phyloP scores from a whole-genome alignment of 129 eudicot species.

The Mikania micrantha region DNA sequence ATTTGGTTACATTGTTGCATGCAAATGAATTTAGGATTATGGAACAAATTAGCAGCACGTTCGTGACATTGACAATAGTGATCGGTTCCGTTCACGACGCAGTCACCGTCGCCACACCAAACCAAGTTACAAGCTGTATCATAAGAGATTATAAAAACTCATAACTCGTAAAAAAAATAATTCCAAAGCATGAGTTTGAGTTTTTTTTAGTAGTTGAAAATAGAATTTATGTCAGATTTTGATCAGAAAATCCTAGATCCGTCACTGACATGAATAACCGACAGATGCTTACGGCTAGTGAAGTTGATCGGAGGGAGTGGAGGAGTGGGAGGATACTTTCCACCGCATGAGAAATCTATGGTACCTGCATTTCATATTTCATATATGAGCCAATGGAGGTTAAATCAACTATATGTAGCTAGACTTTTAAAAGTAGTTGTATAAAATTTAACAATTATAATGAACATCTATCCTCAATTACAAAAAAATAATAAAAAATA shows the following conservation, averaged over 20 bases:
- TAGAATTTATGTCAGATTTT: no score
- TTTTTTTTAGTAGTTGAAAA: no score
- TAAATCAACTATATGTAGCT: not conserved
- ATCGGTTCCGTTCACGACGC: slow-evolving; percentile 28
- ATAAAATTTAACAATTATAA: no score
- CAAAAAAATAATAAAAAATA: no score
- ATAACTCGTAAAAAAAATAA: no score
- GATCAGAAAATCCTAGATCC: no score
- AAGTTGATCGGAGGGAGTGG: slow-evolving; percentile 26
- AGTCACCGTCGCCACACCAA: slow-evolving; percentile 48
- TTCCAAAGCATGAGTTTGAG: no score
- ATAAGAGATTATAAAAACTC: no score
- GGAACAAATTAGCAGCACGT: slow-evolving; percentile 31
- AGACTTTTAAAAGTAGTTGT: not conserved
- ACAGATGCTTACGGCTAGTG: slow-evolving; percentile 32
- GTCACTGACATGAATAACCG: no score
- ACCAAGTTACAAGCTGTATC: slow-evolving; percentile 43
- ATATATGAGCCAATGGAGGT: no score
- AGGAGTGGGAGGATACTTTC: slow-evolving; percentile 24
- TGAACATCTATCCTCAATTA: no score
- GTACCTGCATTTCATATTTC: slow-evolving; percentile 20
- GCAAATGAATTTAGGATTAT: slow-evolving; percentile 25
- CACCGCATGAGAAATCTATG: slow-evolving; percentile 37
- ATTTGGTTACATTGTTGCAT: slow-evolving; percentile 31
- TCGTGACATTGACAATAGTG: slow-evolving; percentile 38